Evolutionary conservation across 1,284 basidiomycete species (phyloP).

Genomic region (Papiliotrema flavescens): DNA sequence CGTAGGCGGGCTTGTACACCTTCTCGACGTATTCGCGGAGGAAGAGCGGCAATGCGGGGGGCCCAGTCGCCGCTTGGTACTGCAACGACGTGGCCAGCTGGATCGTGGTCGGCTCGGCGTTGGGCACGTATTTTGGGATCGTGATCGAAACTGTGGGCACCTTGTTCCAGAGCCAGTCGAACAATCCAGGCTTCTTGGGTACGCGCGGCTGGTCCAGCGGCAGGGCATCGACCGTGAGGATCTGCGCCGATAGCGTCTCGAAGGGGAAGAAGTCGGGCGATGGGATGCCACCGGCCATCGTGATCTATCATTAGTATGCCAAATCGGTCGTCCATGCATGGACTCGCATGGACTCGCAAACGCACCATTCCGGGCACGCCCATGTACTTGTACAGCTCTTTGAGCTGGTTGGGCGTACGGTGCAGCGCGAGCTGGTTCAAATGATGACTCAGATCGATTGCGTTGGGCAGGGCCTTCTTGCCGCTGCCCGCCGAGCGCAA

Average conservation of each 20-base stretch:
- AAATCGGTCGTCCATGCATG: no score
- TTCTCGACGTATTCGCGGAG: slow-evolving; percentile 58
- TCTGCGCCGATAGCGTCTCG: slow-evolving; percentile 45
- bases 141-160: slow-evolving; percentile 54
- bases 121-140: slow-evolving; percentile 57
- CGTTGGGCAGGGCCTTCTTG: slow-evolving; percentile 27
- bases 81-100: slow-evolving; percentile 68
- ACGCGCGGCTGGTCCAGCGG: slow-evolving; percentile 56
- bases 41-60: slow-evolving; percentile 43
- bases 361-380: slow-evolving; percentile 32
- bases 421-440: slow-evolving; percentile 58
- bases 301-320: slow-evolving; percentile 14
- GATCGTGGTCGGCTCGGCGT: slow-evolving; percentile 50
- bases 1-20: slow-evolving; percentile 66
- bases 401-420: slow-evolving; percentile 60
- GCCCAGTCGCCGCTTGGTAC: slow-evolving; percentile 56
- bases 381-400: slow-evolving; percentile 50
- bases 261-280: slow-evolving; percentile 50
- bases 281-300: slow-evolving; percentile 45
- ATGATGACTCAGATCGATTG: slow-evolving; percentile 61
- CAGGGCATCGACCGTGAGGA: slow-evolving; percentile 37
- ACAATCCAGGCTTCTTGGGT: slow-evolving; percentile 44
- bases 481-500: not conserved
- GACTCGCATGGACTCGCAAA: no score
- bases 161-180: slow-evolving; percentile 58